Base-by-base conservation (phyloP, 805 yeast genomes). In the Allodekkera sacchari region DNA sequence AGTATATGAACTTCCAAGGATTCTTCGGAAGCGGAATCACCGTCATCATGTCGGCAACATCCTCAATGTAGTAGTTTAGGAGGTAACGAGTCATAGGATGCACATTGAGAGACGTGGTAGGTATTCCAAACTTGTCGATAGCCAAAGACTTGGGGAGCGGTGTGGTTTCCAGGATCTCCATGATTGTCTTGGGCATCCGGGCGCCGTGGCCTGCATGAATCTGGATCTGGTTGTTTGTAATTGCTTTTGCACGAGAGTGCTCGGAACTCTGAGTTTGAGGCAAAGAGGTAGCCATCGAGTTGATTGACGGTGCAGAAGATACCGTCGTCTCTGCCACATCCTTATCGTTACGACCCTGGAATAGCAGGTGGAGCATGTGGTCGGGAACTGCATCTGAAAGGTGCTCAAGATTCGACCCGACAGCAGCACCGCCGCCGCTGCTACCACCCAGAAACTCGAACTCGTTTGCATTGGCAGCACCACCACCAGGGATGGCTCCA, bases 1-100 rank as follows among this genome's bases (percentile, higher is more conserved):
- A 75, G 53, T 83, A 84, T n/a, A 83, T 74, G 3, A 80, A 75
- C 45, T 79, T 80, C 95, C 95, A 85, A 1, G 95, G 94, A 49
- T 83, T 85, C 39, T 78, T 81, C 0, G 82, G 73, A 16, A 73
- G 53, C 1, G 78, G 78, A 25, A 73, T 68, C 16, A 73, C 80
- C 1, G 78, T 73, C 78, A 72, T 72, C 58, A 50, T 71, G 50
- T 83, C 92, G 0, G 89, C 89, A 1, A 85, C 92, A 41, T 77
- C 74, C 12, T 78, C 72, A 12, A 73, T 66, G 51, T 83, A 85
- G 48, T 85, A 75, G 38, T 77, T 76, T 29, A 85, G 58, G 25
- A 85, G 57, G 48, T 77, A 82, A 27, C 92, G 56, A 0, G 94
- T 73, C 44, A 83, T 61, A 1, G 94, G 83, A 42, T 73, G 74